Conservation (phyloP, 306 rosid species). For the Albizia julibrissin region DNA sequence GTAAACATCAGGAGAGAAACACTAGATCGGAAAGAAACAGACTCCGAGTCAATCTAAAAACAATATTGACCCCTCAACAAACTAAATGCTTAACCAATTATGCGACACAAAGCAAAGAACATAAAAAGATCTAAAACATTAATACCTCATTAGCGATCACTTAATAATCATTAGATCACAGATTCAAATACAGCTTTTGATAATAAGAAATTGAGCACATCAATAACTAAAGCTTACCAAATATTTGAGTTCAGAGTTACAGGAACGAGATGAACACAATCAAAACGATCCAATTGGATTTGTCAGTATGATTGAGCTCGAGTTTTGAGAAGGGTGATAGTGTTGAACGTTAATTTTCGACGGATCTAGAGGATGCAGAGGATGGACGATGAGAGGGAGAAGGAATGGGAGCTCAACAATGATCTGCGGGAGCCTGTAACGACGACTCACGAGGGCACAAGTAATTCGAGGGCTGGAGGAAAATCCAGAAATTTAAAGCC, state of each 20-base stretch:
- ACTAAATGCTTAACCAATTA: not conserved
- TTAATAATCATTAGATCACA: constrained; percentile 5
- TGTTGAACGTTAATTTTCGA: not conserved
- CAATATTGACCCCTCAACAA: not conserved
- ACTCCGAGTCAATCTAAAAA: not conserved
- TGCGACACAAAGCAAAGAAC: not conserved
- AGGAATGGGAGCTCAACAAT: not conserved
- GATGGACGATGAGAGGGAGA: not conserved
- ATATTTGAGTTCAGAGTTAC: not conserved
- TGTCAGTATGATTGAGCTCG: not conserved
- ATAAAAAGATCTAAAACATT: constrained; percentile 3
- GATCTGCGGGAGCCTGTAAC: not conserved
- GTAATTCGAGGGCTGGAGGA: too few species aligned
- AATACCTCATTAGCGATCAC: not conserved
- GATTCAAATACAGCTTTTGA: not conserved
- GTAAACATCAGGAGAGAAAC: not conserved
- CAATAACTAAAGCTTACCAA: constrained; percentile 14
- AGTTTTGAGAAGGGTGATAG: not conserved
- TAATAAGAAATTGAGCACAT: not conserved
- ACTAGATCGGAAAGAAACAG: not conserved
- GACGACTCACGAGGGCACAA: not conserved
- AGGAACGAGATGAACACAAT: not conserved
- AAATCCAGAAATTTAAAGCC: not conserved
- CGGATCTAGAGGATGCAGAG: not conserved
- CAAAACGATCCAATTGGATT: not conserved